These are phyloP conservation scores for Lindgomyces ingoldianus DNA, from an alignment of 495 filamentous ascomycete species.

Conservation along the genomic window DNA sequence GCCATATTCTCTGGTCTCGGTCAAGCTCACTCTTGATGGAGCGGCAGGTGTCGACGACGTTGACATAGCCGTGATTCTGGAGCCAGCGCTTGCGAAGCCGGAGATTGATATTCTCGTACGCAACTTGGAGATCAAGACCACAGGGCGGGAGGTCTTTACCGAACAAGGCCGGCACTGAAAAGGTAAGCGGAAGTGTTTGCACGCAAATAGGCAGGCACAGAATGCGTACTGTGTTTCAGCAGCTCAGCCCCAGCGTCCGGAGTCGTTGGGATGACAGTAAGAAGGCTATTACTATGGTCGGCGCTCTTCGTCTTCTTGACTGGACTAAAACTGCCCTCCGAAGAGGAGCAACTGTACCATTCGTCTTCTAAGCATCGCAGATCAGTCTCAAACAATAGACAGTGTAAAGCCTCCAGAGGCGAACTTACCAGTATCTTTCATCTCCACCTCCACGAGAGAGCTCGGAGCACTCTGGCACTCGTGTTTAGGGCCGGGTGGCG, in stretches of 20 bases:
- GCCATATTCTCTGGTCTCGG: neutral
- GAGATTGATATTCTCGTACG: conserved; percentile 26
- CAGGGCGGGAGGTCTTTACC: conserved; percentile 23
- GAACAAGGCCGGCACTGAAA: conserved; percentile 30
- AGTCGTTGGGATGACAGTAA: too few species aligned
- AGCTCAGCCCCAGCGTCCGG: neutral
- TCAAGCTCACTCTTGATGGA: conserved; percentile 10
- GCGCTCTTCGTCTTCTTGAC: neutral
- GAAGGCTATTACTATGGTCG: too few species aligned
- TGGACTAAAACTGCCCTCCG: neutral
- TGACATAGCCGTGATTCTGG: neutral
- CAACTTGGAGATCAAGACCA: conserved; percentile 21
- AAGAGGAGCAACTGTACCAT: neutral
- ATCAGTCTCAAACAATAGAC: too few species aligned
- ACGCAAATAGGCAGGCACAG: neutral
- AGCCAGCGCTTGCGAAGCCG: conserved; percentile 28
- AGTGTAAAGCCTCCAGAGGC: too few species aligned
- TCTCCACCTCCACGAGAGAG: neutral
- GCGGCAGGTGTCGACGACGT: conserved; percentile 10
- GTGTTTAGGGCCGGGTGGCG: neutral
- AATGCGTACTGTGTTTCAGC: neutral
- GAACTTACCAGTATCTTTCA: neutral
- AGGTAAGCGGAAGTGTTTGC: neutral
- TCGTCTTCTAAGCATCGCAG: neutral
- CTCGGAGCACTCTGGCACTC: neutral